Base-by-base conservation (phyloP, 2,329 filamentous ascomycete species). In the Fusarium staphyleae region DNA sequence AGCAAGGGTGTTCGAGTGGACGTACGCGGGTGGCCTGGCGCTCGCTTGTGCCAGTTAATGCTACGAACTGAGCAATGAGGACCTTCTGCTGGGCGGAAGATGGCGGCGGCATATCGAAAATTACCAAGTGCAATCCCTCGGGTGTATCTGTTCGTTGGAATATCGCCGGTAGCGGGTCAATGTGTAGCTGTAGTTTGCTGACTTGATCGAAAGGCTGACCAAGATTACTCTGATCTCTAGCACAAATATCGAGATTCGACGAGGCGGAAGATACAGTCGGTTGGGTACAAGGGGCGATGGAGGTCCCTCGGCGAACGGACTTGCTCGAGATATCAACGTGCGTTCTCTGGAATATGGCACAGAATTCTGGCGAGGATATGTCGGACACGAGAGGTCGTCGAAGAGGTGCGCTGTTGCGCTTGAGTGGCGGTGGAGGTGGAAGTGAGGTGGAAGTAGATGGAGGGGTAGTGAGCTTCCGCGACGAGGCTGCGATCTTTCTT, bases 11-110 rank as follows among this genome's bases (percentile, higher is more conserved):
- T 47, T 35, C 18, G 48, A 50, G 30, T 16, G 39, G 36, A 75
- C 77, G 62, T 75, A 81, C 79, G 69, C 74, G 73, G 51, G 72
- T 69, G 29, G 79, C 78, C 28, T 69, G 72, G 54, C 76, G 74
- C 45, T 79, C 78, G 13, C 70, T 68, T 13, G 74, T 72, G 28
- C 78, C 77, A 10, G 79, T 81, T 39, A 77, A 63, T 42, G 69
- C 58, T 42, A 75, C 66, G 58, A 82, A 81, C 66, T 79, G 72
- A 42, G 66, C 59, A 54, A 75, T 67, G 61, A 77, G 52, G 33
- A 70, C 66, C 70, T 75, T 78, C 62, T 80, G 74, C 56, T 74
- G 72, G 40, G 74, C 60, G 29, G 67, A 56, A 30, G 73, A 70
- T 36, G 69, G 66, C 26, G 73, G 72, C 52, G 75, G 69, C 75